Conservation (phyloP, 441 rosid genomes). For the Pelargonium fulgidum region DNA sequence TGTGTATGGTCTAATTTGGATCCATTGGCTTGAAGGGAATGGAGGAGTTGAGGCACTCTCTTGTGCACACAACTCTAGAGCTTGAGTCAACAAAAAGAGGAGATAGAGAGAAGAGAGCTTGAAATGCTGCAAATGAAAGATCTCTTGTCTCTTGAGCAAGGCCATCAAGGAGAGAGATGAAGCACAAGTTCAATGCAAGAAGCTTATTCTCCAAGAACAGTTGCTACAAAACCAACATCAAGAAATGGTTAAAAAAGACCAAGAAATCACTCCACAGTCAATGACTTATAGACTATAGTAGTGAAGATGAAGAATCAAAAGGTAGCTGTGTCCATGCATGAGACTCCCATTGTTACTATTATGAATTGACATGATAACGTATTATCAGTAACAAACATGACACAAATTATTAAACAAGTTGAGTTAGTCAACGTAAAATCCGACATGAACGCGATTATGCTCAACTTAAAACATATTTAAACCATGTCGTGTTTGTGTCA, state of each 20-base stretch:
- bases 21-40: slow-evolving; percentile 34
- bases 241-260: neutral
- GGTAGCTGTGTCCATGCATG: no score
- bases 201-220: slow-evolving; percentile 27
- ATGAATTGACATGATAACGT: no score
- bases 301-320: slow-evolving; percentile 25
- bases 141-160: slow-evolving; percentile 25
- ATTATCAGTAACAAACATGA: no score
- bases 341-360: no score
- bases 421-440: no score
- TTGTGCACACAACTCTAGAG: slow-evolving; percentile 48
- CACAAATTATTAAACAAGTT: no score
- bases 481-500: no score
- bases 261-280: slow-evolving; percentile 24
- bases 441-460: no score
- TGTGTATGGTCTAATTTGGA: slow-evolving; percentile 3
- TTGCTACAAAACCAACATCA: slow-evolving; percentile 19
- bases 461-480: no score
- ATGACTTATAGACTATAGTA: slow-evolving; percentile 17
- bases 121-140: slow-evolving; percentile 49
- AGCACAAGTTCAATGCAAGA: slow-evolving; percentile 36
- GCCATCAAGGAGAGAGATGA: slow-evolving; percentile 51
- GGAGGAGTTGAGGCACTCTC: slow-evolving; percentile 50
- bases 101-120: slow-evolving; percentile 39
- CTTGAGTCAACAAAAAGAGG: slow-evolving; percentile 61